Evolutionary conservation across 768 basidiomycete species (phyloP).

Genomic region (Lentinula lateritia): DNA sequence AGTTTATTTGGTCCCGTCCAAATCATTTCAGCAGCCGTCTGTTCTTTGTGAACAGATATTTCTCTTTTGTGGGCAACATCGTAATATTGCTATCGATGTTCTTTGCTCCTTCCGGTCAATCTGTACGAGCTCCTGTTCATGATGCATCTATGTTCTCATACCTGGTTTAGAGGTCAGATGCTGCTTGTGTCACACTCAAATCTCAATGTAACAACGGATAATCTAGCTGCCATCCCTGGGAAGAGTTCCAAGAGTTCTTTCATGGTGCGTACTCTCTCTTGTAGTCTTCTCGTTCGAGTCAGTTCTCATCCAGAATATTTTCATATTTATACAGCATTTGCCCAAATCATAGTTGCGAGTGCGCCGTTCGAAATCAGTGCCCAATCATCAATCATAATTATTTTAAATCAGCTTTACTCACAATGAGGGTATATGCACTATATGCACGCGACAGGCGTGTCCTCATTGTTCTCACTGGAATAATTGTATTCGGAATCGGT

Average conservation of each 20-base stretch:
- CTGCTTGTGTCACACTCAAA: neutral
- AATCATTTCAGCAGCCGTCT: neutral
- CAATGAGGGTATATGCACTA: neutral
- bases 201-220: neutral
- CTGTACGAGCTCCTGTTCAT: neutral
- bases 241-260: neutral
- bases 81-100: conserved; percentile 2
- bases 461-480: neutral
- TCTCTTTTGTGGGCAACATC: neutral
- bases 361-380: neutral
- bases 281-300: neutral
- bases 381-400: neutral
- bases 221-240: neutral
- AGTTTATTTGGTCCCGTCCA: neutral
- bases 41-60: neutral
- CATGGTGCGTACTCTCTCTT: neutral
- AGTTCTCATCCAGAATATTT: neutral
- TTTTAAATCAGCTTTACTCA: neutral
- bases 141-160: neutral
- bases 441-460: neutral
- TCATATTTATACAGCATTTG: neutral
- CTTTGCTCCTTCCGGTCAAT: neutral
- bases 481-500: neutral
- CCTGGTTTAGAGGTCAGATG: neutral
- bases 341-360: conserved; percentile 1